Evolutionary conservation across 2,329 filamentous ascomycete species (phyloP).

Genomic region (Colletotrichum liaoningense): DNA sequence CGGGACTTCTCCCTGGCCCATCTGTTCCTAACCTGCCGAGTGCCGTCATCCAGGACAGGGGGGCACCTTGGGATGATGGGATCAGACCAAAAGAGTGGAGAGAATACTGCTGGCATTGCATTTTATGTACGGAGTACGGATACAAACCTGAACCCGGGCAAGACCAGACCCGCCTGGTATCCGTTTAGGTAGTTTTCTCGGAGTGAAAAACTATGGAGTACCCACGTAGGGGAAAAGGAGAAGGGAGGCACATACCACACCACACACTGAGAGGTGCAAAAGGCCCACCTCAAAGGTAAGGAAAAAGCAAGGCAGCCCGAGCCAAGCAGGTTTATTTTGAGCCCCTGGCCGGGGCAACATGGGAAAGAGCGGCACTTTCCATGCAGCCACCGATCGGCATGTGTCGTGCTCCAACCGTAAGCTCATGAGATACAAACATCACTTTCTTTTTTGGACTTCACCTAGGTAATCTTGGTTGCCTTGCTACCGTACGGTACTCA

Average conservation of each 20-base stretch:
- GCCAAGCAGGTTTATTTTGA: not conserved
- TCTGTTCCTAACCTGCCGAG: constrained; percentile 10
- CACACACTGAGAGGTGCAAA: too few relatives aligned
- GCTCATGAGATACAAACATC: too few relatives aligned
- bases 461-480: too few relatives aligned
- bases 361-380: not conserved
- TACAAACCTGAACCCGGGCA: not conserved
- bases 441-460: not conserved
- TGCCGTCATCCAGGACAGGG: constrained; percentile 6
- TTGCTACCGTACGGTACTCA: not conserved
- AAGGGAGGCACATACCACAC: too few relatives aligned
- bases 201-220: too few relatives aligned
- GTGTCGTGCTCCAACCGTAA: too few relatives aligned
- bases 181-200: too few relatives aligned
- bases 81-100: not conserved
- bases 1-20: not conserved
- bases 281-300: too few relatives aligned
- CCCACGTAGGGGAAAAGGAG: too few relatives aligned
- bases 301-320: not conserved
- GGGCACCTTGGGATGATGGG: not conserved
- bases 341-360: not conserved
- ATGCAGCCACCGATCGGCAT: not conserved
- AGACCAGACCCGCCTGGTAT: not conserved
- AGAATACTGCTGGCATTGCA: not conserved
- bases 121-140: constrained; percentile 1